phyloP scores from a whole-genome alignment of 345 rosid species.

The Hibiscus syriacus region DNA sequence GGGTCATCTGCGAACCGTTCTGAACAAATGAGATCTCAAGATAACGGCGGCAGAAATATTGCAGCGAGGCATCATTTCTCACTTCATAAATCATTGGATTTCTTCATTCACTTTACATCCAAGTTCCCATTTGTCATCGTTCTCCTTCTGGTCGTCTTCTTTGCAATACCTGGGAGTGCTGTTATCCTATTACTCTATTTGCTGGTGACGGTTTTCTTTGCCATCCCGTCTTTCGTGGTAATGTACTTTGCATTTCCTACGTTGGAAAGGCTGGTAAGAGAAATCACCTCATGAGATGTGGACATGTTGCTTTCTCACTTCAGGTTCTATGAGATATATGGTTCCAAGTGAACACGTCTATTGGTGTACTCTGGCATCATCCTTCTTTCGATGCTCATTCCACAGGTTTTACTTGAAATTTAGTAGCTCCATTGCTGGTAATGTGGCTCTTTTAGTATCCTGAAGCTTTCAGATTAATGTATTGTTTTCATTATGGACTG shows the following conservation, averaged over 20 bases:
- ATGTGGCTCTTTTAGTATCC: neutral
- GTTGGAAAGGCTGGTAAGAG: slow-evolving; percentile 59
- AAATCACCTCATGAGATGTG: slow-evolving; percentile 23
- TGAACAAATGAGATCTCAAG: slow-evolving; percentile 11
- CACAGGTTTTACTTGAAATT: neutral
- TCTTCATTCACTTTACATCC: slow-evolving; percentile 48
- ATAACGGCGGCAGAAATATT: slow-evolving; percentile 15
- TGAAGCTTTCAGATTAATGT: neutral
- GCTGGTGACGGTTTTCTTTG: slow-evolving; percentile 46
- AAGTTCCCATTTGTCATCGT: slow-evolving; percentile 51
- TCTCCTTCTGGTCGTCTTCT: slow-evolving; percentile 40
- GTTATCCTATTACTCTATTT: slow-evolving; percentile 43
- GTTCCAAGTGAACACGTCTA: neutral
- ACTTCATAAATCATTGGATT: slow-evolving; percentile 42
- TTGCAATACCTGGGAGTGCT: slow-evolving; percentile 53
- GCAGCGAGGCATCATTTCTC: slow-evolving; percentile 31
- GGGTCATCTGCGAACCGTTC: slow-evolving; percentile 12
- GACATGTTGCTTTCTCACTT: slow-evolving; percentile 1
- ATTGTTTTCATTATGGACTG: neutral
- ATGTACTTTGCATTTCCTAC: slow-evolving; percentile 50
- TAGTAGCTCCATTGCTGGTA: neutral
- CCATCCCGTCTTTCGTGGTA: slow-evolving; percentile 45
- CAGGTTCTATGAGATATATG: neutral
- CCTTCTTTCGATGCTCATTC: neutral
- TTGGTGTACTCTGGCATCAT: neutral